Conservation (phyloP, 495 filamentous ascomycete genomes). For the Rostrohypoxylon terebratum region DNA sequence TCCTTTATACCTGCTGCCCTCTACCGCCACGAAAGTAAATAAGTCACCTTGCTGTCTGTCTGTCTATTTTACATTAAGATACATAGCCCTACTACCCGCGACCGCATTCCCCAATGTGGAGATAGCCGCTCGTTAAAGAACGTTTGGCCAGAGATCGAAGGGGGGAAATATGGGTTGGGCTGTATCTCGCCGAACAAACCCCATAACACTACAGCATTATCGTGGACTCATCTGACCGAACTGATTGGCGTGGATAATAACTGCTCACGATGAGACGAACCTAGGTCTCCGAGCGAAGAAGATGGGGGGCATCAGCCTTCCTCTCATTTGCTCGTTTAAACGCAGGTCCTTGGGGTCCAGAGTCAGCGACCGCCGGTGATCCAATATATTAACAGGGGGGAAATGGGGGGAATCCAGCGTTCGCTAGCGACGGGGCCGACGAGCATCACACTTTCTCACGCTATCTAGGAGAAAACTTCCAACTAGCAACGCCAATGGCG, state of each 20-base stretch:
- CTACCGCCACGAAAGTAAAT: conserved; percentile 36
- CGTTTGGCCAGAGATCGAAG: conserved; percentile 12
- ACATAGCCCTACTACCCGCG: conserved; percentile 25
- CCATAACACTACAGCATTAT: conserved; percentile 22
- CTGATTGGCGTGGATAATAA: conserved; percentile 48
- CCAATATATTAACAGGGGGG: conserved; percentile 36
- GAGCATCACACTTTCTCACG: neutral
- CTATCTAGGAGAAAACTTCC: conserved; percentile 18
- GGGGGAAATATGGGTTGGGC: conserved; percentile 22
- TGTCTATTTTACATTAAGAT: conserved; percentile 24
- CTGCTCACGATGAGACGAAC: conserved; percentile 25
- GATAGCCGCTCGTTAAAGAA: conserved; percentile 32
- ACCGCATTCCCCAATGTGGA: conserved; percentile 31
- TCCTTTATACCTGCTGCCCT: conserved; percentile 29
- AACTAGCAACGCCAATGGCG: conserved; percentile 23
- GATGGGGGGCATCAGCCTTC: conserved; percentile 23
- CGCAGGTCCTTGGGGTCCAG: conserved; percentile 18
- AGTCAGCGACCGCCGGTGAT: conserved; percentile 30
- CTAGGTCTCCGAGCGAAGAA: conserved; percentile 9
- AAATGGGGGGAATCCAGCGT: conserved; percentile 10
- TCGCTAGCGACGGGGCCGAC: conserved; percentile 38
- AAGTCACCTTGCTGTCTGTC: conserved; percentile 25
- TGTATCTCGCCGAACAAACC: conserved; percentile 39
- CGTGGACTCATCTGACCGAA: conserved; percentile 34
- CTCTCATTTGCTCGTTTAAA: conserved; percentile 45